phyloP scores from a whole-genome alignment of 2,329 filamentous ascomycete species.

The Mycosphaerella sp. region DNA sequence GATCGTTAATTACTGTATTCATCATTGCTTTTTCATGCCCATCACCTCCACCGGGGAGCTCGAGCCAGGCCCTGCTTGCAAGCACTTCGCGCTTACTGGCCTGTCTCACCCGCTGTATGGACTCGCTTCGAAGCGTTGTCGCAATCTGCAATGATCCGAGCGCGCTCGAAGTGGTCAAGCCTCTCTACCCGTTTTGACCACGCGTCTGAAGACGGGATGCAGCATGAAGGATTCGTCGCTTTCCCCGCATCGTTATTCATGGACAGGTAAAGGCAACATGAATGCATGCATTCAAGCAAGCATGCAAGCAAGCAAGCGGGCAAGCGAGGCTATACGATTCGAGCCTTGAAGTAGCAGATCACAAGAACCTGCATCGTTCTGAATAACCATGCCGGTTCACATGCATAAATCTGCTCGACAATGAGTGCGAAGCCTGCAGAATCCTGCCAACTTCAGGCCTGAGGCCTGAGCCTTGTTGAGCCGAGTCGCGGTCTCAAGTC shows the following conservation, averaged over 20 bases:
- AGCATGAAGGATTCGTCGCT: background rate
- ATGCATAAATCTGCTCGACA: background rate
- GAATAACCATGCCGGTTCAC: background rate
- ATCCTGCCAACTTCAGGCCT: background rate
- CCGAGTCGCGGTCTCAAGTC: background rate
- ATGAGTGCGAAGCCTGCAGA: background rate
- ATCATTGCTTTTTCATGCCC: slow-evolving; percentile 12
- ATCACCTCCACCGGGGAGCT: slow-evolving; percentile 3
- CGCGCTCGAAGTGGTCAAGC: slow-evolving; percentile 2
- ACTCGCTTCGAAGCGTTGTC: slow-evolving; percentile 5
- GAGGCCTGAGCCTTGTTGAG: background rate
- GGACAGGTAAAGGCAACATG: background rate
- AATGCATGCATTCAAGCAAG: too few species aligned
- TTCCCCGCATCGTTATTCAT: slow-evolving; percentile 7
- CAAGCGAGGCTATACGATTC: background rate
- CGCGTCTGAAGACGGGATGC: background rate
- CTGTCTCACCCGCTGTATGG: background rate
- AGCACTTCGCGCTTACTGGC: background rate
- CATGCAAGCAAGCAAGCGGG: too few species aligned
- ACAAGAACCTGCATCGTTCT: background rate
- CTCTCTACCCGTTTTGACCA: background rate
- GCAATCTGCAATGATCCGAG: slow-evolving; percentile 2
- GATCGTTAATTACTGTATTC: background rate
- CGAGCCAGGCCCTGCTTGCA: slow-evolving; percentile 7
- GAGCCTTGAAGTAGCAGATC: background rate